These are phyloP conservation scores for Cylindrotheca closterium DNA, from an alignment of 108 stramenopile genomes.

Conservation along the genomic window DNA sequence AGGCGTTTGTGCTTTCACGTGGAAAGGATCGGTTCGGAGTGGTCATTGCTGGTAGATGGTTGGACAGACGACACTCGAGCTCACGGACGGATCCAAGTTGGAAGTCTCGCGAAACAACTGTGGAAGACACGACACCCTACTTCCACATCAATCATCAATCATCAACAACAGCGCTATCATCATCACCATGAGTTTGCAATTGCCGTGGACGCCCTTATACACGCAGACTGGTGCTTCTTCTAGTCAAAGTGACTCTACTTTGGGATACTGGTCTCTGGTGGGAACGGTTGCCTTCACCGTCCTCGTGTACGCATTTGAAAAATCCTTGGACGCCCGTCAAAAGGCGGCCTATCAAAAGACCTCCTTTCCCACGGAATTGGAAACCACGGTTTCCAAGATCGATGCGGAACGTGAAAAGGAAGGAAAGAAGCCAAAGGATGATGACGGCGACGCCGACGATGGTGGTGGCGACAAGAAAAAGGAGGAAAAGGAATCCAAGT, in stretches of 20 bases:
- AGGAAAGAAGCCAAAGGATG: constrained; percentile 24
- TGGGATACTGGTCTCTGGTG: constrained; percentile 50
- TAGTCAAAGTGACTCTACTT: not conserved
- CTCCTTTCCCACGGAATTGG: constrained; percentile 63
- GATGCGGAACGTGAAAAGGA: constrained; percentile 54
- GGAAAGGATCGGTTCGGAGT: too few species aligned
- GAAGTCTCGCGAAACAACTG: too few species aligned
- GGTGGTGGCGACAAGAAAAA: constrained; percentile 24
- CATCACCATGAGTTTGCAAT: too few species aligned
- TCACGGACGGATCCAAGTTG: too few species aligned
- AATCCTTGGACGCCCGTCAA: constrained; percentile 68
- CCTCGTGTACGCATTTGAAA: constrained; percentile 68
- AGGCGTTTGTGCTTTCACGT: not conserved
- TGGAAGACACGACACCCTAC: too few species aligned
- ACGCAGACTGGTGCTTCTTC: constrained; percentile 25
- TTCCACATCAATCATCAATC: too few species aligned
- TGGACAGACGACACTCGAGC: too few species aligned
- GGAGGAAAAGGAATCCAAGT: constrained; percentile 38
- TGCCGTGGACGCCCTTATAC: constrained; percentile 46
- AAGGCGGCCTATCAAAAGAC: constrained; percentile 68
- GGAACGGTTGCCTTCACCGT: constrained; percentile 75
- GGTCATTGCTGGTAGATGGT: too few species aligned
- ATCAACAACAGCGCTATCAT: too few species aligned
- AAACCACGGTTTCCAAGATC: constrained; percentile 61
- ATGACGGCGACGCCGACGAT: constrained; percentile 14